Evolutionary conservation across 768 basidiomycete genomes (phyloP).

Genomic region (Tricholoma bakamatsutake): DNA sequence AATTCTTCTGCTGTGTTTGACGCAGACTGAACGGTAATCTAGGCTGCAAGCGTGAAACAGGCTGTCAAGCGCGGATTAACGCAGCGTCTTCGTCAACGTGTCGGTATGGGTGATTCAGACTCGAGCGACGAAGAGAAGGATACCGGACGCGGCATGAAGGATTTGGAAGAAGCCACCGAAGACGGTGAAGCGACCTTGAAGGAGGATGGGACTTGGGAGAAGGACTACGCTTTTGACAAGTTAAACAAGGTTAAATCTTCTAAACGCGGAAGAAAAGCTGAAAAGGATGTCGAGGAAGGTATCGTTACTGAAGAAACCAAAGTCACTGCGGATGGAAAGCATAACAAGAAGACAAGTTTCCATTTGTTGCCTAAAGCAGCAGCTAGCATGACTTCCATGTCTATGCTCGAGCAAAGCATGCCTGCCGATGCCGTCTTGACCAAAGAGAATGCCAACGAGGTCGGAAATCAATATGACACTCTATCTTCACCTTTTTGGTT

Average conservation of each 20-base stretch:
- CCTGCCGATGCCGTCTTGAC: conserved; percentile 83
- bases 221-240: conserved; percentile 8
- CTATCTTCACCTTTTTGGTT: not conserved
- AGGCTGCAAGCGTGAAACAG: conserved; percentile 77
- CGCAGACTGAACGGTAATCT: not conserved
- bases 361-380: conserved; percentile 33
- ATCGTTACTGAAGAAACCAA: conserved; percentile 1
- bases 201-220: conserved; percentile 17
- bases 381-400: conserved; percentile 38
- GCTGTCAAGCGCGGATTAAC: conserved; percentile 77
- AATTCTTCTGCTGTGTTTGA: not conserved
- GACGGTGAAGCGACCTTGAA: conserved; percentile 25
- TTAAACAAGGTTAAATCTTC: not conserved
- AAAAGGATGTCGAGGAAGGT: conserved; percentile 14
- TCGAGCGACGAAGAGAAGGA: conserved; percentile 28
- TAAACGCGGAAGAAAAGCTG: not conserved
- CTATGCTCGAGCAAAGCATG: conserved; percentile 72
- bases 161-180: conserved; percentile 22
- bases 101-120: conserved; percentile 66
- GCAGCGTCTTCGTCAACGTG: conserved; percentile 67
- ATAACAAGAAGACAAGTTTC: conserved; percentile 29
- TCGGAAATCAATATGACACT: conserved; percentile 23
- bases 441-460: conserved; percentile 71
- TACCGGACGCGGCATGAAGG: conserved; percentile 25
- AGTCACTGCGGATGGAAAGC: conserved; percentile 15